Evolutionary conservation across 2,329 filamentous ascomycete species (phyloP), one percentile per base, ranked within the genome.

Genomic region (Curvularia spicifera): DNA sequence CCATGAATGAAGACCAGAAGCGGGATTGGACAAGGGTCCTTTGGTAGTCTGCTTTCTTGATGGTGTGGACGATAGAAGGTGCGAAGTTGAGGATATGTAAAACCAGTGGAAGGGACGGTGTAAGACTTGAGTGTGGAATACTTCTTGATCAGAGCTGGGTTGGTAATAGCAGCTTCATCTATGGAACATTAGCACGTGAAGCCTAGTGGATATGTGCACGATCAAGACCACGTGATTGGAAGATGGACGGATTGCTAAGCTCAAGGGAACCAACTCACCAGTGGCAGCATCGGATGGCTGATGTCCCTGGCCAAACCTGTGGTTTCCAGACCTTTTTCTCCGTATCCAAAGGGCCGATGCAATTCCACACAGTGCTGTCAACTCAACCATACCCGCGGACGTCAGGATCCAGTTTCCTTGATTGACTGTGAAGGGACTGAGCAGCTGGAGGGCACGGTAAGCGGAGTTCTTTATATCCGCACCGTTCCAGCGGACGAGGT

Each of bases 1-100:
- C 95, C 95, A 71, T 98, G 95, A 56, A 98, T 83, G 72, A 96
- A 97, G 43, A 98, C 93, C 3, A 98, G 80, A 9, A 99, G 80
- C 1, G 95, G 95, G 10, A 97, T 79, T 0, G 91, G 88, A 0
- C 85, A 83, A 1, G 91, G 91, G 60, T 87, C 83, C 42, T 82
- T 84, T 2, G 91, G 92, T 4, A 98, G 83, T 74, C 95, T 91
- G 59, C 88, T 85, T n/a, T 89, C 87, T 71, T 97, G 92, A 20
- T 88, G 85, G 77, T 97, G 95, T 53, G 86, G 86, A 56, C 89
- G 86, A 78, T 90, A 93, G 76, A 98, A 97, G 43, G 93, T 88
- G 56, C 94, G 87, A 62, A 98, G 84, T 31, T 84, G 85, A 1
- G 87, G 84, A 74, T 97, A 98, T 8, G 85, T 88, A 64, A 88